A percentile compares a stretch with the other conserved stretches of the same genome.
Evolutionary conservation across 495 filamentous ascomycete species (phyloP).

Genomic region (Penicillium ochrochloron): DNA sequence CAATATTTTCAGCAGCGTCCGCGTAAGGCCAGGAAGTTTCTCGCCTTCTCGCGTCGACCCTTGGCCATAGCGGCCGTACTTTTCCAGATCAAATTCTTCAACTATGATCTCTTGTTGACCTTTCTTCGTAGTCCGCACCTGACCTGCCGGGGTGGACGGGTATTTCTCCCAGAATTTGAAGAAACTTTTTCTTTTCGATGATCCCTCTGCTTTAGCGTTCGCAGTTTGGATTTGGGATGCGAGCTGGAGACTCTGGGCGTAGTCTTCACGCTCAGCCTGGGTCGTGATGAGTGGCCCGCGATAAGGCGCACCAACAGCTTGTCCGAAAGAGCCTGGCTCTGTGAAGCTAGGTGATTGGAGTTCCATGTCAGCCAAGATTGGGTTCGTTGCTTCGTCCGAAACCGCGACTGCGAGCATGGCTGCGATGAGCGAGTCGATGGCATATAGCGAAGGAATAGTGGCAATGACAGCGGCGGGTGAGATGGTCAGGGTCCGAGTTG

Average conservation of each 20-base stretch:
- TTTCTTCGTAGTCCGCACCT: slow-evolving; percentile 19
- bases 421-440: slow-evolving; percentile 74
- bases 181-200: slow-evolving; percentile 19
- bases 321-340: slow-evolving; percentile 1
- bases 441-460: slow-evolving; percentile 63
- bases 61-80: slow-evolving; percentile 44
- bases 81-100: slow-evolving; percentile 54
- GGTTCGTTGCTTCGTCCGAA: slow-evolving; percentile 56
- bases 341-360: slow-evolving; percentile 28
- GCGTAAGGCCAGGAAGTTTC: slow-evolving; percentile 44
- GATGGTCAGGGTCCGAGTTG: slow-evolving; percentile 51
- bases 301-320: slow-evolving; percentile 21
- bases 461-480: slow-evolving; percentile 46
- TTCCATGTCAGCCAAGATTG: slow-evolving; percentile 42
- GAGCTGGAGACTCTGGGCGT: slow-evolving; percentile 38
- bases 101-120: slow-evolving; percentile 37
- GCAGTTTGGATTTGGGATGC: slow-evolving; percentile 38
- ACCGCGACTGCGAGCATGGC: slow-evolving; percentile 72
- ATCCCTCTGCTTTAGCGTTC: slow-evolving; percentile 15
- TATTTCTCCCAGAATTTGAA: slow-evolving; percentile 33
- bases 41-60: slow-evolving; percentile 43
- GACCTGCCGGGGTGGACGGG: slow-evolving; percentile 2
- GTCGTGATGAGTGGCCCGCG: slow-evolving; percentile 43
- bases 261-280: slow-evolving; percentile 49
- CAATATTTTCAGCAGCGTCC: slow-evolving; percentile 40